Evolutionary conservation across 2,329 filamentous ascomycete genomes (phyloP), one percentile per base, ranked within the genome.

Genomic region (Elsinoe necatrix): DNA sequence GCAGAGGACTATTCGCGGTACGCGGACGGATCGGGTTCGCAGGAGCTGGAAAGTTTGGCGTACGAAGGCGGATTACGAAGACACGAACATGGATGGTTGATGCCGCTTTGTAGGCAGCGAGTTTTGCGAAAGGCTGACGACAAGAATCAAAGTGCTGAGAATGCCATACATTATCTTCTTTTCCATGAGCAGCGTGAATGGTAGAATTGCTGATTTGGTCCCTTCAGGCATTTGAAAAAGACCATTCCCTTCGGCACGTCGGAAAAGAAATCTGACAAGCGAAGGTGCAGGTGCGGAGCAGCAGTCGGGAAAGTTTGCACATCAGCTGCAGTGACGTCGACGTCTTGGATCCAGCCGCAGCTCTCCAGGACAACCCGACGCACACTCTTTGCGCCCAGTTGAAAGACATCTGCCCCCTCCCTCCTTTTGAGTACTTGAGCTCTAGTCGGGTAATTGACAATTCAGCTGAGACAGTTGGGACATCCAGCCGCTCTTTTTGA

Each of bases 281-380:
- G 39, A 14, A 42, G 39, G 39, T 21, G 20, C 20, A 45, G 23
- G 41, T 14, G 20, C 14, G 20, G 11, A 20, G 41, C 25, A 50
- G 45, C 45, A 16, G 12, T 16, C 45, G 23, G 45, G 45, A 34
- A 34, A 25, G 7, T 50, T 18, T 50, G 45, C 23, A n/a, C 9
- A 50, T 50, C 31, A 37, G 6, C 48, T 29, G 48, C 48, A 25
- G 29, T 50, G 45, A 31, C 25, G 45, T 50, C 45, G 14, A 16
- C 27, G 45, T 34, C 25, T 18, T 50, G 25, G 7, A 31, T 21
- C 16, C 21, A 50, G 25, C 23, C 16, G 45, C 45, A 50, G 45
- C 45, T 50, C 45, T 50, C 45, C 45, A 50, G 25, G 45, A 50
- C 45, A 50, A 50, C 45, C 45, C 45, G 45, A 18, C 45, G 45